These are phyloP conservation scores for Pueraria montana DNA, from an alignment of 306 rosid species.

Conservation along the genomic window DNA sequence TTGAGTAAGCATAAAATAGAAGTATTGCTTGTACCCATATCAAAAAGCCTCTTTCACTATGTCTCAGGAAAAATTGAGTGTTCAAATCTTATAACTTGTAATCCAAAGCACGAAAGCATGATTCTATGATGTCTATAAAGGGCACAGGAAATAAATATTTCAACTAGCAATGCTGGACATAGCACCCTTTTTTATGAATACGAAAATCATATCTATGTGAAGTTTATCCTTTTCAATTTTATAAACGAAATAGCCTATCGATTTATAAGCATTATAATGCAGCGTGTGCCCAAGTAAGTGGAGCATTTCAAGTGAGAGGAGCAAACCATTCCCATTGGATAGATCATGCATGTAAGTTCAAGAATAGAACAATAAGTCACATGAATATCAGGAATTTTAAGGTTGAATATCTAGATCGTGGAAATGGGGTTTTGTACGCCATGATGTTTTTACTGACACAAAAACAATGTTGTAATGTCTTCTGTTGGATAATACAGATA, in stretches of 20 bases:
- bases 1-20: background rate
- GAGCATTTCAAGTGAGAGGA: constrained; percentile 4
- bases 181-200: background rate
- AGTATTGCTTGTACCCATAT: background rate
- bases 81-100: background rate
- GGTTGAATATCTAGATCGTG: background rate
- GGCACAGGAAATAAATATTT: constrained; percentile 23
- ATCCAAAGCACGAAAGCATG: background rate
- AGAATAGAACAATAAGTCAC: background rate
- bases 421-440: constrained; percentile 13
- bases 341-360: background rate
- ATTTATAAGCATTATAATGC: background rate
- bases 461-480: constrained; percentile 19
- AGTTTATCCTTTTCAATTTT: background rate
- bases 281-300: background rate
- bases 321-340: background rate
- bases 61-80: background rate
- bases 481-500: background rate
- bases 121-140: background rate
- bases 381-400: background rate
- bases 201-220: background rate
- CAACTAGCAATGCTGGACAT: background rate
- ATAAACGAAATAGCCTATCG: background rate
- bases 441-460: background rate
- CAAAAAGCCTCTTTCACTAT: background rate